Evolutionary conservation across 306 rosid species (phyloP), one percentile per base, ranked within the genome.

Genomic region (Begonia masoniana): DNA sequence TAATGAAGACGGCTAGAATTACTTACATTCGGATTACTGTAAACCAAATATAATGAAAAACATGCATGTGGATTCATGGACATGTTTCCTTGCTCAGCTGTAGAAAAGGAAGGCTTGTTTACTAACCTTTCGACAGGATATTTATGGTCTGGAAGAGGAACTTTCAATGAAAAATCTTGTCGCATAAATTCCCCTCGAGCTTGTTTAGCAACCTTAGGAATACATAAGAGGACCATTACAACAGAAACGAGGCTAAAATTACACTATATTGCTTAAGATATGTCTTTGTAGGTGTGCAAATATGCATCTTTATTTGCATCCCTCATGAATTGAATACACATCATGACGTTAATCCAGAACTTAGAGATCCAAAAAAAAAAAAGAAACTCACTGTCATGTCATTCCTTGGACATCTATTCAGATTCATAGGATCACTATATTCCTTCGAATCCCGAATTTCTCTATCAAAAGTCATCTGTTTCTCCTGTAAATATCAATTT

Each of bases 301-400:
- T 57, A 21, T 21, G 13, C n/a, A 12, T 46, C 12, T 12, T 15
- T 48, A 7, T 6, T 43, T 43, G 12, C 13, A 43, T 3, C 24
- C 24, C 24, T 21, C 24, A 21, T 21, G 24, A 21, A 3, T 21
- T 21, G 24, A 21, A 21, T 21, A 21, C 24, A 21, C 24, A 7
- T 31, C 39, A 31, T 31, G 39, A 49, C 15, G 46, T 47, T 49
- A 31, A 59, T 59, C 35, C 39, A 60, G 41, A 60, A 64, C 58
- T 51, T 56, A 57, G 54, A 62, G 56, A 61, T 60, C 62, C 1
- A 31, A 31, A 31, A 2, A 4, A 31, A 31, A 5, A 31, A 31
- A 31, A 4, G 3, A 60, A 73, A 81, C 94, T 69, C 72, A 86
- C 94, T 63, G 2, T 62, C 61, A 68, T 65, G 65, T 81, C 96